phyloP scores from a whole-genome alignment of 352 stramenopile genomes.

The Pythium phragmitis region DNA sequence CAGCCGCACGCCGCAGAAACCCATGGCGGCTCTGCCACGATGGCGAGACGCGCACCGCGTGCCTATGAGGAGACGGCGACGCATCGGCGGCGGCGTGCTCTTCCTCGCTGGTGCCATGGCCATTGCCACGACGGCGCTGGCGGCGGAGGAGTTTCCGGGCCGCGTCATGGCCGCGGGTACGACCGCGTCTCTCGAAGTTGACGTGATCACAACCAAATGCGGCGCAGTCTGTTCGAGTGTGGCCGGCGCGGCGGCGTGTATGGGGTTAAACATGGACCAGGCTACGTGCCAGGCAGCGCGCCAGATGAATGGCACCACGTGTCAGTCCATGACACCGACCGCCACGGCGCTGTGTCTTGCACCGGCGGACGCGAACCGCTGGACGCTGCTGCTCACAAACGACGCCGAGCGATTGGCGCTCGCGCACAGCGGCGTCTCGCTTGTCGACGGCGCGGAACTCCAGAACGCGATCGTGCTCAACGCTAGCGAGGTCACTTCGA shows the following conservation, averaged over 20 bases:
- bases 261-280: neutral
- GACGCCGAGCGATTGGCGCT: slow-evolving; percentile 16
- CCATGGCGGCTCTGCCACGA: neutral
- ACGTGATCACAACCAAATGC: slow-evolving; percentile 15
- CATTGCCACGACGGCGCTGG: neutral
- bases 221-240: slow-evolving; percentile 9
- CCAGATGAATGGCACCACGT: slow-evolving; percentile 15
- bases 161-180: slow-evolving; percentile 1
- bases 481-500: slow-evolving; percentile 13
- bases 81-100: neutral
- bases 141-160: neutral
- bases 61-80: slow-evolving; percentile 3
- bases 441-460: slow-evolving; percentile 3
- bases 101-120: neutral
- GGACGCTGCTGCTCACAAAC: slow-evolving; percentile 18
- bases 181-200: neutral
- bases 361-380: slow-evolving; percentile 8
- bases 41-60: slow-evolving; percentile 8
- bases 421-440: slow-evolving; percentile 2
- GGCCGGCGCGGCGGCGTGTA: slow-evolving; percentile 10
- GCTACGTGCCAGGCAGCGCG: slow-evolving; percentile 11
- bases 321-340: neutral
- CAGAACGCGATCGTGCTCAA: slow-evolving; percentile 20
- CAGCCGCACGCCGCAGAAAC: too few species aligned
- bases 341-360: slow-evolving; percentile 16